Evolutionary conservation across 768 basidiomycete genomes (phyloP), one percentile per base, ranked within the genome.

Genomic region (Trichaptum fuscoviolaceum): DNA sequence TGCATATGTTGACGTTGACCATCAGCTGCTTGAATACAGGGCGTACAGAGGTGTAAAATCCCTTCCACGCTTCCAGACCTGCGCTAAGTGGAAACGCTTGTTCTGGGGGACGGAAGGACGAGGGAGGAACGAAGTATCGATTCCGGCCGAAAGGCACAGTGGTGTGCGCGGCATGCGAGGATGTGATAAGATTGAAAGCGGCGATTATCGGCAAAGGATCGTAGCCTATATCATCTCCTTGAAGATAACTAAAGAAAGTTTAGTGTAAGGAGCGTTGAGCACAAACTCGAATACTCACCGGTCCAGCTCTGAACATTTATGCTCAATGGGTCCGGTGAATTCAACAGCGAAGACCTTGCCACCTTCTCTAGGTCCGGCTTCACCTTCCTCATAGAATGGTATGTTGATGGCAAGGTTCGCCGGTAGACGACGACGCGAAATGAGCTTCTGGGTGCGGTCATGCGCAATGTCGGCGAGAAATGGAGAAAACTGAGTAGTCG

Each of bases 1-100:
- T 84, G 68, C 81, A 83, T 5, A 82, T 76, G 35, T 84, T 85
- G 26, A 86, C 75, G 69, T 86, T 86, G 63, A 86, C 81, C 78
- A 84, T 79, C 4, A 86, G 72, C 58, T 80, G 77, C 63, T 80
- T 82, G 71, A 78, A 80, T 15, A 77, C 78, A 0, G 84, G 84
- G 0, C 85, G 77, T 3, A 81, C 77, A 0, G 84, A 85, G 71
- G 83, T 77, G 74, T 80, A 85, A 71, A 82, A 85, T 1, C 84
- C 84, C 65, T 78, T 76, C 71, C 77, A 77, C 0, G 84, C 83
- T 57, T 80, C 80, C 0, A 83, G 70, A n/a, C 83, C 83, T 7
- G 82, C 82, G 7, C 83, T 83, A 35, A 86, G 77, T 18, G 15
- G 61, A 57, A 61, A 42, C 1, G 68, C 69, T 7, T 57, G 61